Percentiles rank a stretch among this genome's conserved stretches.
Evolutionary conservation across 2,329 filamentous ascomycete genomes (phyloP).

Genomic region (Fusarium sp.): DNA sequence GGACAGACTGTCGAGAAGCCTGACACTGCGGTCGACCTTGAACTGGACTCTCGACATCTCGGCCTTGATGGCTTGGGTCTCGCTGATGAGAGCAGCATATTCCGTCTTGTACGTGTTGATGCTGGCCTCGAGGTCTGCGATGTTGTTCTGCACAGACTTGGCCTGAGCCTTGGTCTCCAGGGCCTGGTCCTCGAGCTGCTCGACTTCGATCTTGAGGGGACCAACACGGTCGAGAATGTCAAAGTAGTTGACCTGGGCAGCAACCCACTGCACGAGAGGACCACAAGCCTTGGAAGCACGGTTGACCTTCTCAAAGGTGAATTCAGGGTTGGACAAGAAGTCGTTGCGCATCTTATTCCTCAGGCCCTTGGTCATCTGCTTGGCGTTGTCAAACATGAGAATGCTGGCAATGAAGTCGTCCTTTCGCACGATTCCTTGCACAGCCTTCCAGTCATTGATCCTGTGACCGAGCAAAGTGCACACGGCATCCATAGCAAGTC

Average conservation of each 20-base stretch:
- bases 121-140: slow-evolving; percentile 85
- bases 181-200: slow-evolving; percentile 86
- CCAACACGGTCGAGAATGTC: slow-evolving; percentile 95
- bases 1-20: slow-evolving; percentile 92
- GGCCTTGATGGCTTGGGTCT: slow-evolving; percentile 95
- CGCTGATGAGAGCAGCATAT: slow-evolving; percentile 94
- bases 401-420: slow-evolving; percentile 99
- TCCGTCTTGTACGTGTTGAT: slow-evolving; percentile 97
- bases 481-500: slow-evolving; percentile 93
- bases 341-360: slow-evolving; percentile 92
- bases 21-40: slow-evolving; percentile 97
- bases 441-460: slow-evolving; percentile 89
- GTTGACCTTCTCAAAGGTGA: slow-evolving; percentile 96
- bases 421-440: slow-evolving; percentile 87
- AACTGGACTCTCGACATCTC: slow-evolving; percentile 98
- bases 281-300: slow-evolving; percentile 97
- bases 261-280: slow-evolving; percentile 95
- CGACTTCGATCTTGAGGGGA: slow-evolving; percentile 90
- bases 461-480: slow-evolving; percentile 94
- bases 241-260: slow-evolving; percentile 97
- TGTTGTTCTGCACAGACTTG: slow-evolving; percentile 89
- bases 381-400: slow-evolving; percentile 95
- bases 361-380: slow-evolving; percentile 87
- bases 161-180: slow-evolving; percentile 94
- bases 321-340: slow-evolving; percentile 92